These are phyloP conservation scores for barrel medic (Medicago truncatula) DNA, from an alignment of 306 rosid species.

Conservation along the genomic window MtrunA17r5.0-ANR NC_053043.1:44430001-44430500, in stretches of 20 bases:
- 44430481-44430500: constrained; percentile 58
- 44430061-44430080: constrained; percentile 8
- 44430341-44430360: constrained; percentile 60
- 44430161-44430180: background rate
- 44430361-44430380: background rate
- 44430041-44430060: background rate
- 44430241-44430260: constrained; percentile 3
- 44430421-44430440: constrained; percentile 66
- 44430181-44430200: background rate
- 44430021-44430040: background rate
- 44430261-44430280: background rate
- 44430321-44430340: constrained; percentile 94
- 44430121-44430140: background rate
- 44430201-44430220: constrained; percentile 4
- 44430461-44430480: constrained; percentile 64
- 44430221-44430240: background rate
- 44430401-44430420: constrained; percentile 38
- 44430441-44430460: constrained; percentile 62
- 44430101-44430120: background rate
- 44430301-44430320: constrained; percentile 79
- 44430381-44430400: background rate
- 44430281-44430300: constrained; percentile 43
- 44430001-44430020: background rate
- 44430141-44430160: background rate
- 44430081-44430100: constrained; percentile 3